A percentile compares a stretch with the other conserved stretches of the same genome.
Evolutionary conservation across 2,329 filamentous ascomycete genomes (phyloP).

Genomic region (Paraphaeosphaeria minitans): DNA sequence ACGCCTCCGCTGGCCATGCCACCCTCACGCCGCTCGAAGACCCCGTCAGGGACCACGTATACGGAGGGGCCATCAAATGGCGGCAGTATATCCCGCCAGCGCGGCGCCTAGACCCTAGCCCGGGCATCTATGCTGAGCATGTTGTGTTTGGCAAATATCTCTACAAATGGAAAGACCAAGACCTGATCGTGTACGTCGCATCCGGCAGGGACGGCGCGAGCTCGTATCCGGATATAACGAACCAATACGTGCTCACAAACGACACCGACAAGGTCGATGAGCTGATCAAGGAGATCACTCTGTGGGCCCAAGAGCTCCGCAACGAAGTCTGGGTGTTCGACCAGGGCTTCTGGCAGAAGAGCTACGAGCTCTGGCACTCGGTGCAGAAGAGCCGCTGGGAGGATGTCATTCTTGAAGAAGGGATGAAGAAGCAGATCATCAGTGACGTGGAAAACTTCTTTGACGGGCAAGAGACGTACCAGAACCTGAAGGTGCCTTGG

Average conservation of each 20-base stretch:
- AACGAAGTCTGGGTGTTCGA: slow-evolving; percentile 72
- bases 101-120: slow-evolving; percentile 43
- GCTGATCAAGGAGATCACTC: slow-evolving; percentile 61
- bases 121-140: slow-evolving; percentile 45
- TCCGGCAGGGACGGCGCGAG: slow-evolving; percentile 47
- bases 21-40: slow-evolving; percentile 50
- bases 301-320: slow-evolving; percentile 63
- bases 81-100: slow-evolving; percentile 47
- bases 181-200: slow-evolving; percentile 51
- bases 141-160: slow-evolving; percentile 54
- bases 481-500: slow-evolving; percentile 68
- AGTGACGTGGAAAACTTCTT: slow-evolving; percentile 70
- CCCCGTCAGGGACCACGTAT: slow-evolving; percentile 44
- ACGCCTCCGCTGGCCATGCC: slow-evolving; percentile 50
- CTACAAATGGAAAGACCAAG: slow-evolving; percentile 52
- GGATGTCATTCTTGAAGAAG: slow-evolving; percentile 68
- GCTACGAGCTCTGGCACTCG: slow-evolving; percentile 62
- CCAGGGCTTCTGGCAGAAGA: slow-evolving; percentile 66
- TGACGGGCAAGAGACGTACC: slow-evolving; percentile 62
- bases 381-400: slow-evolving; percentile 61
- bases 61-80: slow-evolving; percentile 42
- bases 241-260: slow-evolving; percentile 53
- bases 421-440: slow-evolving; percentile 68
- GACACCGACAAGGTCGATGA: slow-evolving; percentile 50
- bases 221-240: slow-evolving; percentile 40